phyloP scores from a whole-genome alignment of 495 filamentous ascomycete genomes.

The Talaromyces ruber region DNA sequence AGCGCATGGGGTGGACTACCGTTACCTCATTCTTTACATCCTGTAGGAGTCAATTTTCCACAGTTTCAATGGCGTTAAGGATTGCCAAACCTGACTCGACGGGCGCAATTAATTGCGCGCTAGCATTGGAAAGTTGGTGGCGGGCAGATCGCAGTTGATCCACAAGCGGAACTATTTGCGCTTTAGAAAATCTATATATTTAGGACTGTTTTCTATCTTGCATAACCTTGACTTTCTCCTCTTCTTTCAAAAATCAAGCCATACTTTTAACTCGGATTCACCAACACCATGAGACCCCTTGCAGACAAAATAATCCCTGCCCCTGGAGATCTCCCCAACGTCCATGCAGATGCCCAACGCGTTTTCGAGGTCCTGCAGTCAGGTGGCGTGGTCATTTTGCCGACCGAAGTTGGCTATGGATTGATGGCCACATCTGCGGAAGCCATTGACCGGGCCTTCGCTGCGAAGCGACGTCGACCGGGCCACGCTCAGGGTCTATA shows the following conservation, averaged over 20 bases:
- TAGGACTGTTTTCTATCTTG: background rate
- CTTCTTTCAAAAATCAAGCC: background rate
- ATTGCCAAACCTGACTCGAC: too few relatives aligned
- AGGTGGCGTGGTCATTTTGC: slow-evolving; percentile 14
- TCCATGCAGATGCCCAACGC: background rate
- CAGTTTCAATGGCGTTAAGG: too few relatives aligned
- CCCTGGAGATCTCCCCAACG: slow-evolving; percentile 6
- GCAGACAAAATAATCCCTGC: slow-evolving; percentile 6
- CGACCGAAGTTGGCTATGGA: slow-evolving; percentile 23
- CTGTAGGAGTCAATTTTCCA: too few relatives aligned
- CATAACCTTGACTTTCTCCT: background rate
- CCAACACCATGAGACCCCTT: background rate
- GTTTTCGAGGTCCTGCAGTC: slow-evolving; percentile 7
- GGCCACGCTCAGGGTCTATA: slow-evolving; percentile 17
- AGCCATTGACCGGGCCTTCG: slow-evolving; percentile 9
- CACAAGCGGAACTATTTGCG: background rate
- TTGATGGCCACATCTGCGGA: slow-evolving; percentile 17
- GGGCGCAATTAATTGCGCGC: background rate
- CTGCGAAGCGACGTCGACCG: slow-evolving; percentile 14
- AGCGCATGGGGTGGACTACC: too few relatives aligned
- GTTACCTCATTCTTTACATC: too few relatives aligned
- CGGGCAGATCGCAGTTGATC: background rate
- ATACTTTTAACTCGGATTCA: background rate
- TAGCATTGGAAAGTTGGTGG: background rate
- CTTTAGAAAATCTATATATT: background rate